phyloP scores from a whole-genome alignment of 1,284 basidiomycete genomes.

The Rhizopogon parksii region DNA sequence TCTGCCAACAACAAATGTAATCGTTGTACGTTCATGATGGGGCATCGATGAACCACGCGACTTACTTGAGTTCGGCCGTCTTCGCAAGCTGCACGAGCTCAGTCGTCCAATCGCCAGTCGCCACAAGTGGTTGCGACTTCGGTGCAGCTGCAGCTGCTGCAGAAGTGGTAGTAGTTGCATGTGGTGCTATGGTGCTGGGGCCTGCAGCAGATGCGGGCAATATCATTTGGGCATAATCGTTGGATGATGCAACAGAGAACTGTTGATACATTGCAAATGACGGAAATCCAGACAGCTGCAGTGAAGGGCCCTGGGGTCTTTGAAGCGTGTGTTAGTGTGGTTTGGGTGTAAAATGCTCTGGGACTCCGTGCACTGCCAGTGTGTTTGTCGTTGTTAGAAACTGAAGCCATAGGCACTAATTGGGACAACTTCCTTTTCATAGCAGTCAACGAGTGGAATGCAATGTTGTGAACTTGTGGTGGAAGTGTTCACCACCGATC shows the following conservation, averaged over 20 bases:
- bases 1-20: slow-evolving; percentile 31
- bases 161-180: slow-evolving; percentile 17
- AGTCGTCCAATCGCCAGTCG: slow-evolving; percentile 76
- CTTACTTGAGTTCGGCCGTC: slow-evolving; percentile 75
- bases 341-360: not conserved
- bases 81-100: slow-evolving; percentile 75
- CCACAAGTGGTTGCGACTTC: slow-evolving; percentile 45
- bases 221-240: slow-evolving; percentile 29
- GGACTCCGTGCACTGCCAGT: slow-evolving; percentile 25
- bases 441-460: no score
- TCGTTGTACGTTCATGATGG: slow-evolving; percentile 4
- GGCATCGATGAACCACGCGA: slow-evolving; percentile 10
- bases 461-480: no score
- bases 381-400: slow-evolving; percentile 29
- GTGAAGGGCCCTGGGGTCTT: slow-evolving; percentile 27
- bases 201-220: slow-evolving; percentile 28
- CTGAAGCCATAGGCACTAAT: slow-evolving; percentile 8
- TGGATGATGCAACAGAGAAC: slow-evolving; percentile 29
- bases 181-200: slow-evolving; percentile 29
- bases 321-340: not conserved
- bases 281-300: slow-evolving; percentile 15
- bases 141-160: slow-evolving; percentile 7
- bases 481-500: no score
- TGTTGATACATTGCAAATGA: slow-evolving; percentile 30
- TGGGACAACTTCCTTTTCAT: not conserved